Percentiles rank a stretch among this genome's conserved stretches.
Conservation (phyloP, 2,329 filamentous ascomycete genomes). For the Bertia moriformis region DNA sequence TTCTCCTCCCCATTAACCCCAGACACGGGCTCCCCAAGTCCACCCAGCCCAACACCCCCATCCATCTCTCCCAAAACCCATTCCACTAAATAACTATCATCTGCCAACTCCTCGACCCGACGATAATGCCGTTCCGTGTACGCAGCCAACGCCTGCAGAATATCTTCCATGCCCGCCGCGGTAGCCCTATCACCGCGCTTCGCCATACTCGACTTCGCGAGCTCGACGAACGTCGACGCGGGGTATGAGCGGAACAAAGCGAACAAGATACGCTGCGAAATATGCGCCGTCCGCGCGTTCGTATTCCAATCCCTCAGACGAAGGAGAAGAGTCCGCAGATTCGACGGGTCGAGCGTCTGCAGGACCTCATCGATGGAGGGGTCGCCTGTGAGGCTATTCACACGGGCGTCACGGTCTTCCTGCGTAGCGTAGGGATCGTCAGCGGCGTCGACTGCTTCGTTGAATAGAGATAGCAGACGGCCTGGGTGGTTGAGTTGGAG, state of each 20-base stretch:
- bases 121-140: constrained; percentile 60
- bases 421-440: constrained; percentile 25
- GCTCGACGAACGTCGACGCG: constrained; percentile 38
- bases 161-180: constrained; percentile 38
- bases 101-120: constrained; percentile 50
- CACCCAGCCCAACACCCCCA: constrained; percentile 9
- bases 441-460: constrained; percentile 33
- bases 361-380: constrained; percentile 51
- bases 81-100: constrained; percentile 58
- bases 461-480: constrained; percentile 51
- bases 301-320: constrained; percentile 62
- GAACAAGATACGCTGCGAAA: constrained; percentile 52
- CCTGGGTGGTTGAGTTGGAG: constrained; percentile 59
- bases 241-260: constrained; percentile 48
- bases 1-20: too few relatives aligned
- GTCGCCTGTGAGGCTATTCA: constrained; percentile 30
- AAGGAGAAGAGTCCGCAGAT: constrained; percentile 28
- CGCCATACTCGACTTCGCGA: constrained; percentile 21
- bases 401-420: background rate
- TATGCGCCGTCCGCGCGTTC: constrained; percentile 49
- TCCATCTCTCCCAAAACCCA: constrained; percentile 60
- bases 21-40: constrained; percentile 13
- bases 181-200: constrained; percentile 3
- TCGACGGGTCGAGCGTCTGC: constrained; percentile 10
- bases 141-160: constrained; percentile 47